These are phyloP conservation scores for Ballota nigra DNA, from an alignment of 257 asterid genomes.

Conservation along the genomic window DNA sequence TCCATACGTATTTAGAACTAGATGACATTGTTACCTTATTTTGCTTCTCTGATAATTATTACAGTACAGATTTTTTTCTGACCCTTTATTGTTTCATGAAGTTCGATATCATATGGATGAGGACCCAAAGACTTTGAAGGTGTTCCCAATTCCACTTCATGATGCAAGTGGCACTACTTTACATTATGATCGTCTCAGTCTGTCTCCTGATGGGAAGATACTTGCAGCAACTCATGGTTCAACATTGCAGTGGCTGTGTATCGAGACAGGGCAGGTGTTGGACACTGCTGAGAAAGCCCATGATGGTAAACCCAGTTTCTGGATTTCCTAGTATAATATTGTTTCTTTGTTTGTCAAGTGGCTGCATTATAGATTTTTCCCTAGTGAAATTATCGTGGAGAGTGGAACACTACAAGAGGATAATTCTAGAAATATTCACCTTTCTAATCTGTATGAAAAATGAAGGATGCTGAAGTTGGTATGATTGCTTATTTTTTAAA, in stretches of 20 bases:
- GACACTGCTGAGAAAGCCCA: conserved; percentile 95
- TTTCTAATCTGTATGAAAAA: neutral
- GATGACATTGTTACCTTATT: conserved; percentile 12
- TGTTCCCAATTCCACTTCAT: conserved; percentile 81
- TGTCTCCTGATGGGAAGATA: conserved; percentile 90
- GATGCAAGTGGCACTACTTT: conserved; percentile 71
- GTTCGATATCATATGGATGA: conserved; percentile 94
- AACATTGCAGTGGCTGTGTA: conserved; percentile 82
- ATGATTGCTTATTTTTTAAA: too few relatives aligned
- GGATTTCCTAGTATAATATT: neutral
- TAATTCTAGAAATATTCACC: too few relatives aligned
- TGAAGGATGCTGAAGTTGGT: neutral
- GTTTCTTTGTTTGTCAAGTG: neutral
- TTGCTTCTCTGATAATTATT: neutral
- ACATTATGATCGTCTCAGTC: conserved; percentile 79
- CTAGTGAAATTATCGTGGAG: neutral
- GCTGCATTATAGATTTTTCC: neutral
- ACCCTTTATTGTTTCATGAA: conserved; percentile 40
- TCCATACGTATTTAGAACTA: neutral
- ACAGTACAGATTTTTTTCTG: conserved; percentile 17
- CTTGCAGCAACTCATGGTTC: conserved; percentile 90
- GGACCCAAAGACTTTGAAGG: conserved; percentile 95
- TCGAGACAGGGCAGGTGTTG: conserved; percentile 86
- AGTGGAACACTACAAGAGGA: neutral
- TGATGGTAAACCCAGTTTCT: conserved; percentile 60